These are phyloP conservation scores for Phytophthora idaei DNA, from an alignment of 352 stramenopile genomes.

Conservation along the genomic window DNA sequence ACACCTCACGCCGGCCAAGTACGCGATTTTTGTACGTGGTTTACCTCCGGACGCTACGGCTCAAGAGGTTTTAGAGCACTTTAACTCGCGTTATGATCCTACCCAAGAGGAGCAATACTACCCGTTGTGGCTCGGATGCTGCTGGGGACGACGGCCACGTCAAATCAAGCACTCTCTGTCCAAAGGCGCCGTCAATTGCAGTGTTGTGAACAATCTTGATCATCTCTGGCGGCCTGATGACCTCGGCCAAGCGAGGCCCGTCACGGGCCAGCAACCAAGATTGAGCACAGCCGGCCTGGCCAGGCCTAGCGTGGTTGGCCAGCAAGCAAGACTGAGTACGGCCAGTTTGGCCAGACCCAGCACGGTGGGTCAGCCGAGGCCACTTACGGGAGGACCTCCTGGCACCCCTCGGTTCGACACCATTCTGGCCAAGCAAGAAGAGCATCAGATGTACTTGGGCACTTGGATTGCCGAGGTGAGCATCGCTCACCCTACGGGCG, in stretches of 20 bases:
- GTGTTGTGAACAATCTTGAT: slow-evolving; percentile 67
- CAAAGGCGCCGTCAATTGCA: slow-evolving; percentile 47
- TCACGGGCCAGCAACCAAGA: slow-evolving; percentile 4
- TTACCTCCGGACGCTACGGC: slow-evolving; percentile 70
- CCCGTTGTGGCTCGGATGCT: slow-evolving; percentile 68
- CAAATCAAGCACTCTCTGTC: slow-evolving; percentile 56
- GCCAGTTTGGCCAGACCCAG: background rate
- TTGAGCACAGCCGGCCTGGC: background rate
- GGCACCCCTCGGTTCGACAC: slow-evolving; percentile 5
- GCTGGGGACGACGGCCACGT: slow-evolving; percentile 55
- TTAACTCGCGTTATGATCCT: slow-evolving; percentile 76
- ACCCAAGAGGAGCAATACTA: slow-evolving; percentile 67
- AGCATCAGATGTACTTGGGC: slow-evolving; percentile 63
- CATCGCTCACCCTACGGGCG: slow-evolving; percentile 75
- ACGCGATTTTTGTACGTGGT: slow-evolving; percentile 76
- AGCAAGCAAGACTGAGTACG: slow-evolving; percentile 3
- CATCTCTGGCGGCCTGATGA: slow-evolving; percentile 48
- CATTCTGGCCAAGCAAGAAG: slow-evolving; percentile 14
- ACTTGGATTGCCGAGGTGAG: slow-evolving; percentile 91
- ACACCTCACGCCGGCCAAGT: slow-evolving; percentile 84
- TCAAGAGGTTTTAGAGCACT: slow-evolving; percentile 74
- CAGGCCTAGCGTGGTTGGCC: background rate
- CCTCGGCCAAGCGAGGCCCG: slow-evolving; percentile 3
- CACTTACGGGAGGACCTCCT: background rate
- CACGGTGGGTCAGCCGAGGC: background rate